Evolutionary conservation across 2,329 filamentous ascomycete species (phyloP).

Genomic region (Ceratocystis harringtonii): DNA sequence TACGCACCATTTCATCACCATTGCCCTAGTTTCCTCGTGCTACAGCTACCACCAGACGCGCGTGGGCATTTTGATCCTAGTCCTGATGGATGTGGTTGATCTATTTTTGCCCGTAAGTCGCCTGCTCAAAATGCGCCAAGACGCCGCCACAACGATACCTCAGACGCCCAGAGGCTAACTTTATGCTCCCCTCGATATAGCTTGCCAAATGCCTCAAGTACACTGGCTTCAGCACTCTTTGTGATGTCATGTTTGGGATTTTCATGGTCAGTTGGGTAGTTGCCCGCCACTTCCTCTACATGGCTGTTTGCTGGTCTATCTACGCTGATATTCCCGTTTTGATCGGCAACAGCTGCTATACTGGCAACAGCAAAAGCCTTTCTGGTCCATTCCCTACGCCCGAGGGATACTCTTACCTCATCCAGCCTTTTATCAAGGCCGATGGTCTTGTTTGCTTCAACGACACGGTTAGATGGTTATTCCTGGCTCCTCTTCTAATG

Average conservation of each 20-base stretch:
- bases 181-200: slow-evolving; percentile 29
- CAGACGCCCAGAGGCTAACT: slow-evolving; percentile 16
- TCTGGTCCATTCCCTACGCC: slow-evolving; percentile 39
- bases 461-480: slow-evolving; percentile 55
- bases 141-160: not conserved
- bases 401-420: slow-evolving; percentile 43
- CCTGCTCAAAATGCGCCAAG: not conserved
- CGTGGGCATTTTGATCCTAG: slow-evolving; percentile 76
- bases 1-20: slow-evolving; percentile 83
- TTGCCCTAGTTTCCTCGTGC: slow-evolving; percentile 59
- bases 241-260: slow-evolving; percentile 69
- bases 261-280: slow-evolving; percentile 79
- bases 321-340: slow-evolving; percentile 47
- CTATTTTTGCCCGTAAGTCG: slow-evolving; percentile 63
- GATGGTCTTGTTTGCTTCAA: slow-evolving; percentile 70
- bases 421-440: slow-evolving; percentile 59
- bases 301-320: slow-evolving; percentile 68
- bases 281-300: slow-evolving; percentile 68
- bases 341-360: slow-evolving; percentile 59
- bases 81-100: slow-evolving; percentile 88
- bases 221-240: slow-evolving; percentile 55
- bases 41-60: slow-evolving; percentile 80
- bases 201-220: slow-evolving; percentile 91
- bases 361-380: slow-evolving; percentile 39
- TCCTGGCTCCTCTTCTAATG: slow-evolving; percentile 60